Conservation (phyloP, 2,329 filamentous ascomycete species). For the Botryotinia globosa region DNA sequence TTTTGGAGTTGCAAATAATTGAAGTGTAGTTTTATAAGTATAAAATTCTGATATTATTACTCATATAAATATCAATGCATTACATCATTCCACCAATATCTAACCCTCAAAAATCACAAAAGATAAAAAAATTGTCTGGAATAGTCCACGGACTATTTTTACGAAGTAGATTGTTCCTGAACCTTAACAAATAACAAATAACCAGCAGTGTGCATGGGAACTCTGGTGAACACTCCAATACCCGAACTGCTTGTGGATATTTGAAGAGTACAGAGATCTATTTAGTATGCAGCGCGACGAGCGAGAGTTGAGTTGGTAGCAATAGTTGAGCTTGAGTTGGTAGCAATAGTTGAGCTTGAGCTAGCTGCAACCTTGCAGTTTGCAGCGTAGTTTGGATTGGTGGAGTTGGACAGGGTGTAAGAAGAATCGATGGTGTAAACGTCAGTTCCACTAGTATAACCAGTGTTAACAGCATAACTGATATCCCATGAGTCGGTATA, state of each 20-base stretch:
- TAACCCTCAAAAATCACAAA: neutral
- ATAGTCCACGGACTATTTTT: neutral
- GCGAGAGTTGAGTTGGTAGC: neutral
- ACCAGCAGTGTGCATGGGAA: neutral
- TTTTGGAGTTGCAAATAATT: neutral
- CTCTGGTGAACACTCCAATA: neutral
- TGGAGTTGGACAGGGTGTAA: constrained; percentile 5
- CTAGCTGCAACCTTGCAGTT: neutral
- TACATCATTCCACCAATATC: neutral
- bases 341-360: neutral
- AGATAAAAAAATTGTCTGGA: neutral
- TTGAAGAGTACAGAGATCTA: neutral
- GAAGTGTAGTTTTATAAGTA: neutral
- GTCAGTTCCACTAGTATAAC: neutral
- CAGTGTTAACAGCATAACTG: constrained; percentile 6
- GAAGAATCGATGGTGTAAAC: neutral
- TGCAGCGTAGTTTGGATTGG: constrained; percentile 2
- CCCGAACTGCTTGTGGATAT: neutral
- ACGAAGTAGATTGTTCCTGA: neutral
- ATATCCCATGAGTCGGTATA: constrained; percentile 8
- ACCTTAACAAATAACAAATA: neutral
- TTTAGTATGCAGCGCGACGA: neutral
- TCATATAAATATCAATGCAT: neutral
- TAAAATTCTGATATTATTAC: neutral
- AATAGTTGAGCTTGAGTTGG: neutral